Base-by-base conservation (phyloP, 257 asterid species). In the Nicotiana tomentosiformis region DNA sequence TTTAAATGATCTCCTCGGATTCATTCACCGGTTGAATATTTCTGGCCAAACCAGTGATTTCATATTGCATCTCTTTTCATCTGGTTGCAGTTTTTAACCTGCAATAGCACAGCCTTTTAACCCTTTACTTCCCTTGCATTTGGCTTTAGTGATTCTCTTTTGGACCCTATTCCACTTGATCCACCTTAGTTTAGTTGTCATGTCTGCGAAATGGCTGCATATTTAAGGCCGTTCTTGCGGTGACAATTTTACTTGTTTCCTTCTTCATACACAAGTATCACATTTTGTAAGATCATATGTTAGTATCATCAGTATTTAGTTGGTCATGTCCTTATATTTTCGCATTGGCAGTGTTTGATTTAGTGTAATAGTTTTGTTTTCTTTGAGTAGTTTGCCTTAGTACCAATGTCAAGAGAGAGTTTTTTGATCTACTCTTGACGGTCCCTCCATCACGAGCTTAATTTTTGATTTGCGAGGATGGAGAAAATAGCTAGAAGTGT, bases 341-440 rank as follows among this genome's bases (percentile, higher is more conserved):
- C 29, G 9, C 77, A 35, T 67, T 33, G 18, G 29, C 12, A 67
- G 29, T 35, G 32, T 58, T 16, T 76, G 8, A 46, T 14, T 76
- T 76, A 51, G 35, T 58, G 60, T 64, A 39, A 76, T 35, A 32
- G 56, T 55, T 78, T 7, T 46, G 20, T 23, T 35, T 29, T 18
- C 10, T 9, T 32, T 32, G 35, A 32, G 43, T 69, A 55, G 46
- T 29, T 49, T 46, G 69, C 30, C 32, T 16, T 74, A 58, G 79
- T 46, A 69, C 58, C 49, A 86, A 56, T 79, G 62, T 72, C 62
- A 76, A 78, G 43, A 90, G 92, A 87, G 87, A 78, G 88, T 90
- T 92, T 92, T 88, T 88, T 90, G 90, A 85, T 89, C 94, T 90
- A 89, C 92, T 85, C 43, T 55, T 26, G 66, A 66, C 55, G 23